phyloP scores from a whole-genome alignment of 2,329 filamentous ascomycete species.

The Salinomyces thailandicus region DNA sequence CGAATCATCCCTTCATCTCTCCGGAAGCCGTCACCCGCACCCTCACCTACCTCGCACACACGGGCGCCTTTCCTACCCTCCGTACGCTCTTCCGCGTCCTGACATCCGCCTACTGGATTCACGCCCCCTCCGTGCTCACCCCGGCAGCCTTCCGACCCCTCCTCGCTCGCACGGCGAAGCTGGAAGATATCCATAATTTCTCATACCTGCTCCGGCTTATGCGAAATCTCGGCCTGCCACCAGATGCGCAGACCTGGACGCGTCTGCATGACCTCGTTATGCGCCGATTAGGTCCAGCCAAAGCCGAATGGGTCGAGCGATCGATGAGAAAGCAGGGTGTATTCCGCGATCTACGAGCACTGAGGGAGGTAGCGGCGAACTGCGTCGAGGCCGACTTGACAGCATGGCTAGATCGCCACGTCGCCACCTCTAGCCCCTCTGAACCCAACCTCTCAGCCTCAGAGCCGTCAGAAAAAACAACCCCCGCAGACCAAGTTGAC shows the following conservation, averaged over 20 bases:
- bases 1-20: constrained; percentile 3
- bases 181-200: constrained; percentile 20
- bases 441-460: too few relatives aligned
- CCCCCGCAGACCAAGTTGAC: neutral
- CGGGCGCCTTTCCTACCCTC: constrained; percentile 11
- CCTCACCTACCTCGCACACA: constrained; percentile 13
- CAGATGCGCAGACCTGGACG: constrained; percentile 17
- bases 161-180: constrained; percentile 14
- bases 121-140: constrained; percentile 8
- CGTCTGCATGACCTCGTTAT: constrained; percentile 16
- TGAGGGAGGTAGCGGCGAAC: constrained; percentile 6
- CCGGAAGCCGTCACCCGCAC: constrained; percentile 11
- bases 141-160: constrained; percentile 14
- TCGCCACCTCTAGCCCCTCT: neutral
- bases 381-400: constrained; percentile 9
- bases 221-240: constrained; percentile 9
- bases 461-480: too few relatives aligned
- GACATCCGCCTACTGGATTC: too few relatives aligned
- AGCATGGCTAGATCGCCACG: constrained; percentile 7
- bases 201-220: constrained; percentile 17
- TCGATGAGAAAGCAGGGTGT: constrained; percentile 18
- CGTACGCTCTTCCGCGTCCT: too few relatives aligned
- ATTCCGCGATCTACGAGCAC: constrained; percentile 8
- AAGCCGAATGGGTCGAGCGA: constrained; percentile 6
- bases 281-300: constrained; percentile 6